Percentiles rank a stretch among this genome's conserved stretches.
These are phyloP conservation scores for Daldinia grandis DNA, from an alignment of 495 filamentous ascomycete species.

Conservation along the genomic window DNA sequence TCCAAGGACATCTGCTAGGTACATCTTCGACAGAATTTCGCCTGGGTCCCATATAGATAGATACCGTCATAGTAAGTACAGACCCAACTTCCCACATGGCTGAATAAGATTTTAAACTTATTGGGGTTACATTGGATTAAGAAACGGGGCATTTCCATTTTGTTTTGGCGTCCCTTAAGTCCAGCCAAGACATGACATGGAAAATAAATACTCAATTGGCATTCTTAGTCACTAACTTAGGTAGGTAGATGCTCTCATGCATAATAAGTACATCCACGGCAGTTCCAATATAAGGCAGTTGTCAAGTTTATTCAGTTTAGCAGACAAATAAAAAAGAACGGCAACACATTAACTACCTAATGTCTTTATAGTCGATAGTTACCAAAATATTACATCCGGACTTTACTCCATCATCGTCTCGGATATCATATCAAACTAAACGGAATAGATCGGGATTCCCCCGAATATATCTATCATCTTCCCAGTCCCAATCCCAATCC, in stretches of 20 bases:
- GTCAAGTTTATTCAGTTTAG: not conserved
- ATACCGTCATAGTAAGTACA: conserved; percentile 38
- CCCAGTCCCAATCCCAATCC: not conserved
- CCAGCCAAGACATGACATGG: conserved; percentile 1
- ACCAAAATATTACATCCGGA: not conserved
- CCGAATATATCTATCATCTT: not conserved
- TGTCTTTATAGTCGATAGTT: not conserved
- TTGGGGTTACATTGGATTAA: conserved; percentile 16
- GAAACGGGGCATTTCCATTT: conserved; percentile 24
- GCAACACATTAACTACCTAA: not conserved
- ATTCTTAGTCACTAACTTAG: not conserved
- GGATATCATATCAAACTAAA: not conserved
- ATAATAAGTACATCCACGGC: not conserved
- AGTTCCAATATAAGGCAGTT: not conserved
- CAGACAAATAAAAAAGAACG: not conserved
- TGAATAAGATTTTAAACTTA: conserved; percentile 35
- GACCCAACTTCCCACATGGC: conserved; percentile 19
- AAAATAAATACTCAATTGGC: not conserved
- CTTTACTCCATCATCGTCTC: not conserved
- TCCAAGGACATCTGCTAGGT: not conserved
- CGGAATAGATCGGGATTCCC: not conserved
- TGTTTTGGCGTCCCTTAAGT: conserved; percentile 30
- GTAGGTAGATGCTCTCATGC: not conserved
- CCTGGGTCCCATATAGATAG: not conserved
- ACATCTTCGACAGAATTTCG: not conserved